Conservation (phyloP, 257 asterid species). For the Nicotiana tomentosiformis region DNA sequence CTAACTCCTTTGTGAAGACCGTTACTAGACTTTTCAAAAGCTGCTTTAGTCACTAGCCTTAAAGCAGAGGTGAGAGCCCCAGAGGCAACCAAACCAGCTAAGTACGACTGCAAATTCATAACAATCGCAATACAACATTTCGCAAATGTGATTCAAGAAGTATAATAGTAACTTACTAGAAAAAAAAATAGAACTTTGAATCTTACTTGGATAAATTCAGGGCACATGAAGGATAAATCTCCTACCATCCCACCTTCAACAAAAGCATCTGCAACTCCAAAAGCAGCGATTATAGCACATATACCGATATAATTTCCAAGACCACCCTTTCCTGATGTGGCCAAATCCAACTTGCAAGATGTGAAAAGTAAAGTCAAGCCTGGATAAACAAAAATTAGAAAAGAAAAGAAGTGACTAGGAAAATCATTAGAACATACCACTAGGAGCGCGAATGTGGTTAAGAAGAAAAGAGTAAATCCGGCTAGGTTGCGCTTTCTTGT, state of each 20-base stretch:
- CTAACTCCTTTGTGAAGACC: constrained; percentile 82
- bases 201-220: constrained; percentile 59
- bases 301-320: constrained; percentile 27
- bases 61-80: not conserved
- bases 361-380: not conserved
- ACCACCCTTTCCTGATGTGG: constrained; percentile 28
- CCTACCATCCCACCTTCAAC: constrained; percentile 40
- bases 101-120: constrained; percentile 48
- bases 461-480: constrained; percentile 27
- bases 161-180: not conserved
- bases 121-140: not conserved
- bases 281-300: constrained; percentile 30
- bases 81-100: constrained; percentile 79
- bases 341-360: constrained; percentile 27
- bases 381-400: not conserved
- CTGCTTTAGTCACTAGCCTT: constrained; percentile 4
- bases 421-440: constrained; percentile 17
- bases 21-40: constrained; percentile 11
- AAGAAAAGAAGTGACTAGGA: not conserved
- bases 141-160: not conserved
- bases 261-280: constrained; percentile 38
- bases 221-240: constrained; percentile 32
- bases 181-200: not conserved
- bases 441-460: constrained; percentile 25
- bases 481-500: constrained; percentile 31